A percentile compares a stretch with the other conserved stretches of the same genome.
Evolutionary conservation across 768 basidiomycete genomes (phyloP).

Genomic region (Artomyces pyxidatus): DNA sequence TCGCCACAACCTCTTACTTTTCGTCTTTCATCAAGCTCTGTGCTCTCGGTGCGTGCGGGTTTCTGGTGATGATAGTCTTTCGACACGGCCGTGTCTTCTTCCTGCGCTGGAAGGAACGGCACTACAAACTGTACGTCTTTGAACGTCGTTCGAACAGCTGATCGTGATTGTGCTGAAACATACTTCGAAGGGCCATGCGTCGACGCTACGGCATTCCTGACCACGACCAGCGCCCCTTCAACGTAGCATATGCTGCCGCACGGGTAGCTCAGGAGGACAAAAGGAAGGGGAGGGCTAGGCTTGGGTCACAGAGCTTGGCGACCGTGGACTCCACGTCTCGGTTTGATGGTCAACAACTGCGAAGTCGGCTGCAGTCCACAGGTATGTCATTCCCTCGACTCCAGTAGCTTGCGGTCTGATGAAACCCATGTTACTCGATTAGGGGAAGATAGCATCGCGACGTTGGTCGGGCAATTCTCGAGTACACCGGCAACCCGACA

Average conservation of each 20-base stretch:
- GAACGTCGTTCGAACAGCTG: constrained; percentile 2
- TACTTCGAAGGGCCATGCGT: constrained; percentile 49
- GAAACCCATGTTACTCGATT: too few relatives aligned
- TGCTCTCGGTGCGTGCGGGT: constrained; percentile 6
- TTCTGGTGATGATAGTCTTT: constrained; percentile 22
- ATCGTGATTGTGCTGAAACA: constrained; percentile 2
- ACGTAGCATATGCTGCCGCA: constrained; percentile 78
- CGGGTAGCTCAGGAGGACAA: constrained; percentile 44
- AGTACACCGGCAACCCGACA: too few relatives aligned
- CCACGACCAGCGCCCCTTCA: constrained; percentile 74
- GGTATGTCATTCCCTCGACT: too few relatives aligned
- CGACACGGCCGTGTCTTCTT: constrained; percentile 28
- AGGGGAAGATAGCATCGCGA: too few relatives aligned
- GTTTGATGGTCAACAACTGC: too few relatives aligned
- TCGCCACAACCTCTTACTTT: constrained; percentile 8
- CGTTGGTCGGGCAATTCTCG: too few relatives aligned
- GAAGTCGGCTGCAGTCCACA: too few relatives aligned
- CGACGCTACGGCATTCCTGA: constrained; percentile 80
- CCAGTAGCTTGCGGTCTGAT: too few relatives aligned
- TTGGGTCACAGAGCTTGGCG: too few relatives aligned
- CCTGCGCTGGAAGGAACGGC: constrained; percentile 52
- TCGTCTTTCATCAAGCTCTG: constrained; percentile 12
- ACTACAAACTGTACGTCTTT: constrained; percentile 52
- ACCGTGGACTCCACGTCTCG: too few relatives aligned
- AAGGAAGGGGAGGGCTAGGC: constrained; percentile 2